Conservation (phyloP, 2,329 filamentous ascomycete genomes). For the Ceratocystis papillata region DNA sequence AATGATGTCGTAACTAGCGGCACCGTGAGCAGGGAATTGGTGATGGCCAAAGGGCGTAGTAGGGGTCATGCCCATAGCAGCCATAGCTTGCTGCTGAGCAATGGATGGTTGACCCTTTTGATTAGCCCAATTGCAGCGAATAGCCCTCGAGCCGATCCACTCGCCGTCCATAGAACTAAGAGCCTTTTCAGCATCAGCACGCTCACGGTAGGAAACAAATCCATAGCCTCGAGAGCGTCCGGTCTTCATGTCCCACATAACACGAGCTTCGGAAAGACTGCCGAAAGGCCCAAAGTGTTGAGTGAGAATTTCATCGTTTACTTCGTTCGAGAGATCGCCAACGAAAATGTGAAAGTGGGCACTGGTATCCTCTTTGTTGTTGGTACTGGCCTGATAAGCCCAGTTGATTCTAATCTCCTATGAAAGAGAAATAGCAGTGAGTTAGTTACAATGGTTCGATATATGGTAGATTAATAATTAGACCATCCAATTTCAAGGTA, state of each 20-base stretch:
- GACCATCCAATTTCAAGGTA: background rate
- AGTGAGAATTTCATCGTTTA: slow-evolving; percentile 88
- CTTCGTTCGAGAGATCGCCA: slow-evolving; percentile 93
- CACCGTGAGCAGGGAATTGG: slow-evolving; percentile 92
- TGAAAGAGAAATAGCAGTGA: background rate
- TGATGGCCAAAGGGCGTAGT: slow-evolving; percentile 94
- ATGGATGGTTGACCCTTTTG: slow-evolving; percentile 99
- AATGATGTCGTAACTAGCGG: slow-evolving; percentile 97
- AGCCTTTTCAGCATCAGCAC: slow-evolving; percentile 86
- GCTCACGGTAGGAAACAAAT: slow-evolving; percentile 94
- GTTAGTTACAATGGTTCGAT: background rate
- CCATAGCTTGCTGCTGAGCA: slow-evolving; percentile 94
- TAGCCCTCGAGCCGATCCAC: slow-evolving; percentile 95
- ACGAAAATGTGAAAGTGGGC: slow-evolving; percentile 99
- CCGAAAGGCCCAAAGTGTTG: slow-evolving; percentile 96
- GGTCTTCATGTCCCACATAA: slow-evolving; percentile 99
- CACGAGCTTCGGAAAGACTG: slow-evolving; percentile 88
- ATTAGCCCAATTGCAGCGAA: slow-evolving; percentile 99
- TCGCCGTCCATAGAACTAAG: slow-evolving; percentile 97
- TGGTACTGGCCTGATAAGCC: slow-evolving; percentile 94
- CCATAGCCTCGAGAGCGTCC: slow-evolving; percentile 94
- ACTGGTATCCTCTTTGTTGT: slow-evolving; percentile 92
- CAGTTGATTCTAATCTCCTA: slow-evolving; percentile 99
- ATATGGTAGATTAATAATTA: background rate
- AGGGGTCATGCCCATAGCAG: slow-evolving; percentile 94